Evolutionary conservation across 208 protist species (phyloP), one percentile per base, ranked within the genome.

Genomic region (Leishmania arabica): DNA sequence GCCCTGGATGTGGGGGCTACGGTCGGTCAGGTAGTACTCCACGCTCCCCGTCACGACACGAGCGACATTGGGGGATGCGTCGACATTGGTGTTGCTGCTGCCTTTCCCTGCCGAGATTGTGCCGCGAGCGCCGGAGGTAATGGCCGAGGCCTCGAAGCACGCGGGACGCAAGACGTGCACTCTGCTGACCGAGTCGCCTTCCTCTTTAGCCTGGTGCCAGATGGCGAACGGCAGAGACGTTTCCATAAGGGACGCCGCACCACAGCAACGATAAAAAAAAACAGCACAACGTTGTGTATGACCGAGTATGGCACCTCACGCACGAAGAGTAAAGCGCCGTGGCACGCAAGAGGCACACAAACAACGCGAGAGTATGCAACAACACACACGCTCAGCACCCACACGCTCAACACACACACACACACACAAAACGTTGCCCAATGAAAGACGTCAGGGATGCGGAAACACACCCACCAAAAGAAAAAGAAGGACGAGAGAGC

Each of bases 191-290:
- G 53, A 58, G 31, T 3, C 8, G 27, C 53, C 76, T 1, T 2
- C 75, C 62, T 73, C 75, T 72, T 60, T 21, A 27, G 34, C 37
- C 81, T 76, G 54, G 27, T 71, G 81, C 9, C 69, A 86, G 24
- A 77, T 66, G 1, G 62, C 56, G 45, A 83, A 45, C 45, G 60
- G 73, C 34, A 80, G 54, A 53, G 82, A 34, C 62, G 80, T 76
- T 51, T 74, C 56, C 49, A 83, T 79, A 27, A 66, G 70, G 3
- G 45, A 56, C 27, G 19, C 24, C 7, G 27, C 9, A 64, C 31
- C 37, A 42, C 24, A 9, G 64, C 17, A 9, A 45, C 4, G 3
- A 42, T 2, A 1, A 45, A 45, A 9, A 56, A 56, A 56, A 7
- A 24, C n/a, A 4, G 58, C 58, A 31, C 58, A 24, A 7, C 4